Evolutionary conservation across 768 basidiomycete genomes (phyloP).

Genomic region (Austroboletus eburneus): DNA sequence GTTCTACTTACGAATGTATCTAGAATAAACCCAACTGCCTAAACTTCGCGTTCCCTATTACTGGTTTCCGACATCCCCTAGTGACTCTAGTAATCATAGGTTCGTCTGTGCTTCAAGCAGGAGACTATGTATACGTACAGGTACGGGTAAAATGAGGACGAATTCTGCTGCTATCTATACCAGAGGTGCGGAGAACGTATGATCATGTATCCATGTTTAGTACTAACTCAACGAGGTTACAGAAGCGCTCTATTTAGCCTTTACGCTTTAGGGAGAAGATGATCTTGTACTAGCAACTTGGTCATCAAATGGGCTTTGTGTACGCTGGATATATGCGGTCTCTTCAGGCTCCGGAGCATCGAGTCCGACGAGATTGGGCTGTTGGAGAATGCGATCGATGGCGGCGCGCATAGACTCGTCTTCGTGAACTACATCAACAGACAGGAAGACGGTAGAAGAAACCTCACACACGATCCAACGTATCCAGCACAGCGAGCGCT

Average conservation of each 20-base stretch:
- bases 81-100: too few species aligned
- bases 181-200: too few species aligned
- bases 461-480: conserved; percentile 24
- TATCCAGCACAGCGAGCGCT: conserved; percentile 23
- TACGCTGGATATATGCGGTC: background rate
- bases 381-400: conserved; percentile 26
- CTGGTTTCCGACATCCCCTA: too few species aligned
- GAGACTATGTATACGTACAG: too few species aligned
- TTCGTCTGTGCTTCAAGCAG: too few species aligned
- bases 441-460: conserved; percentile 1
- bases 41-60: too few species aligned
- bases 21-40: too few species aligned
- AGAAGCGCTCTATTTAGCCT: background rate
- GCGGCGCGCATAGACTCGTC: conserved; percentile 28
- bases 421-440: conserved; percentile 8
- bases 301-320: background rate
- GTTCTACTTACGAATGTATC: too few species aligned
- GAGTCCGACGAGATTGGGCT: conserved; percentile 24
- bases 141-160: too few species aligned
- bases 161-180: too few species aligned
- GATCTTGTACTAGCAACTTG: background rate
- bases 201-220: too few species aligned
- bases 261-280: conserved; percentile 12
- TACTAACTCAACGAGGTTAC: too few species aligned
- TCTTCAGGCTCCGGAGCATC: background rate